Evolutionary conservation across 768 basidiomycete genomes (phyloP), one percentile per base, ranked within the genome.

Genomic region (Suillus sp.): DNA sequence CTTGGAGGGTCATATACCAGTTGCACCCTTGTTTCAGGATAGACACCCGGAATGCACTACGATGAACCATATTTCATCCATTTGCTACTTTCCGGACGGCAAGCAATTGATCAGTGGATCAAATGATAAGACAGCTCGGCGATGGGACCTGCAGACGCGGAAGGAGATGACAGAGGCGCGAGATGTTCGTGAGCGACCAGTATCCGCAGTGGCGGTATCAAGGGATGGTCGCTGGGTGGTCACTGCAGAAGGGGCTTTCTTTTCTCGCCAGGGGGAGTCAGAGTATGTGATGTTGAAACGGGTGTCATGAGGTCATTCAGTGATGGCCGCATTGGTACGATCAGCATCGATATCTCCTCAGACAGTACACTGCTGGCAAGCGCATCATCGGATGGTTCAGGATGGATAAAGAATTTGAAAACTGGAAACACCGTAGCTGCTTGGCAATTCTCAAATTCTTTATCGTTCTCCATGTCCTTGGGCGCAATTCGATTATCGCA

Each of bases 401-500:
- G n/a, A 3, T 3, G n/a, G 13, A 35, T 55, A 55, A 22, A 13
- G 54, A 35, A n/a, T 2, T 22, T 55, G 54, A 3, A 35, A 35
- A 37, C 34, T 2, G 16, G 38, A 1, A 14, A 38, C 10, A 10
- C 10, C 10, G 35, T 11, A 10, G 10, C 7, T 35, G n/a, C n/a
- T n/a, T n/a, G n/a, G n/a, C 35, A 11, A 35, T 37, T 13, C 13
- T 3, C 35, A 37, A 37, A 37, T 13, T 4, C 35, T 37, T 37
- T 13, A 13, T 2, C 35, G 35, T 37, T 13, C 35, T 11, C 16
- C 38, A 5, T 14, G n/a, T 14, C 13, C 2, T 2, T 14, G 53
- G 53, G n/a, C 14, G n/a, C 53, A 55, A 22, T 55, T 22, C 53
- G 53, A 55, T 55, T 55, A 3, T 55, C 53, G 34, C 53, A 22